Evolutionary conservation across 768 basidiomycete species (phyloP), one percentile per base, ranked within the genome.

Genomic region (Trametes cubensis): DNA sequence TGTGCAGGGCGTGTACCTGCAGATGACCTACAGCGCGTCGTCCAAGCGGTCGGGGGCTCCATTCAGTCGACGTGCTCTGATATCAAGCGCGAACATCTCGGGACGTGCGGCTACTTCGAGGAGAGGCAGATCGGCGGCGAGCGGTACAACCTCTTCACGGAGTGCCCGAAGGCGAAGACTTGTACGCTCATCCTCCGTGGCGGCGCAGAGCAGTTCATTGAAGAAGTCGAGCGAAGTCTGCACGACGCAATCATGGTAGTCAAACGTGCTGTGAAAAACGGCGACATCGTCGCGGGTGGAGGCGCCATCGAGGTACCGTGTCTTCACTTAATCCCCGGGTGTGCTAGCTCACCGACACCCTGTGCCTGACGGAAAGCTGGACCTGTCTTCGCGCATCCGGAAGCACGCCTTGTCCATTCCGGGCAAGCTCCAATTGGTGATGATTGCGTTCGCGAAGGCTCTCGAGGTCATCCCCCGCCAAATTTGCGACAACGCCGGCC

Each of bases 171-270:
- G 75, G 92, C 96, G 11, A 95, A 94, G 77, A 98, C 96, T 0
- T 98, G 97, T 74, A 98, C 97, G 17, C 77, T 99, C 7, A 75
- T 99, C 23, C 86, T 99, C 61, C 85, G 97, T 55, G 97, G 97
- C 61, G 97, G 97, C 28, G 97, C 97, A 0, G 95, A 98, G 71
- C 97, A 99, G 74, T 98, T 99, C 76, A 98, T 98, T 64, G 94
- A 94, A 72, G 97, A 98, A 75, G 95, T 98, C 8, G 96, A 98
- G 75, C 80, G 97, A 59, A 95, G 93, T 85, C 76, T 99, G 67
- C 96, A 99, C 71, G 97, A 99, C 72, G 95, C 96, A 2, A 94
- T 98, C 70, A 98, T 98, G 95, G 95, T 99, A n/a, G 97, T 99
- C 46, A 97, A 97, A 77, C 83, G 97, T 55, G 95, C 97, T 4